Percentiles rank a stretch among this genome's conserved stretches.
phyloP scores from a whole-genome alignment of 345 rosid genomes.

The Linum tenue region DNA sequence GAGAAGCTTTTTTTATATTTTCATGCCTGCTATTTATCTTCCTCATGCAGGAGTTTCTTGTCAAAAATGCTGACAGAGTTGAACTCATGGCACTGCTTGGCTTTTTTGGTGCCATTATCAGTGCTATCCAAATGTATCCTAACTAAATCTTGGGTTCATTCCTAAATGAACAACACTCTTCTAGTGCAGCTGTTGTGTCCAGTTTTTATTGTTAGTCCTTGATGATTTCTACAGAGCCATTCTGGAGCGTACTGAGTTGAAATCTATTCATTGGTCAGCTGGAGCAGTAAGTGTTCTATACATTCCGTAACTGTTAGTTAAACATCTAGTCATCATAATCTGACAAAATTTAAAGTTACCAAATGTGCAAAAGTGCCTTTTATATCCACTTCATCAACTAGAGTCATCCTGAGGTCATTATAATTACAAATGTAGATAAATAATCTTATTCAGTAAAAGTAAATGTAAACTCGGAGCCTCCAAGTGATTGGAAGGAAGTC shows the following conservation, averaged over 20 bases:
- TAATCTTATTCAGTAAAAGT: too few relatives aligned
- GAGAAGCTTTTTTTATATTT: too few relatives aligned
- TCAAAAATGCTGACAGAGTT: slow-evolving; percentile 67
- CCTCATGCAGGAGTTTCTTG: slow-evolving; percentile 34
- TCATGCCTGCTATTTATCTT: background rate
- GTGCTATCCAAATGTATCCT: slow-evolving; percentile 94
- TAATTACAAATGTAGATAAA: too few relatives aligned
- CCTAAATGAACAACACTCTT: background rate
- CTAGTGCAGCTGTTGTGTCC: background rate
- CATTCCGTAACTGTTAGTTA: background rate
- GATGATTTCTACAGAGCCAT: slow-evolving; percentile 45
- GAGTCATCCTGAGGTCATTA: too few relatives aligned
- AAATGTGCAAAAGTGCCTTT: too few relatives aligned
- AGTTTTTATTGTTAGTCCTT: slow-evolving; percentile 28
- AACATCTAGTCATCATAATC: background rate
- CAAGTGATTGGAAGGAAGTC: background rate
- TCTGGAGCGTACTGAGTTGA: slow-evolving; percentile 64
- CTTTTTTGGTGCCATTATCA: slow-evolving; percentile 63
- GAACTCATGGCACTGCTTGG: slow-evolving; percentile 82
- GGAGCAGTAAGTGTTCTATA: slow-evolving; percentile 48
- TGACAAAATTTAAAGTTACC: background rate
- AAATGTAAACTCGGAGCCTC: background rate
- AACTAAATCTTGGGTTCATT: slow-evolving; percentile 7
- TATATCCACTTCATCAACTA: too few relatives aligned
- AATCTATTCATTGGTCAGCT: slow-evolving; percentile 74